Base-by-base conservation (phyloP, 139 green algal genomes). In the Picochlorum sp. region DNA sequence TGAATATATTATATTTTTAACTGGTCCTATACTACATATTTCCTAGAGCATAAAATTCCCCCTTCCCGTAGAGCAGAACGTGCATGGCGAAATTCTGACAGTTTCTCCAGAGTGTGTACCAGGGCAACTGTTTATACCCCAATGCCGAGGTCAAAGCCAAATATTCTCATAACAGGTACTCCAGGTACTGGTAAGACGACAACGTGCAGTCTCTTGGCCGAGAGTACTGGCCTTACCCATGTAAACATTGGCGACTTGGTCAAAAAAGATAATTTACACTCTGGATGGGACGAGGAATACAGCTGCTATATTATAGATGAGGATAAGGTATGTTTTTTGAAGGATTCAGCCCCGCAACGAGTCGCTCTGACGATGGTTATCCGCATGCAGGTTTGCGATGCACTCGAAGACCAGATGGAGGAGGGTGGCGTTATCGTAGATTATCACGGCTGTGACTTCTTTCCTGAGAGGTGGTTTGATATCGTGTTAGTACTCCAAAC, bases 381-480 rank as follows among this genome's bases (percentile, higher is more conserved):
- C 10, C 15, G n/a, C 20, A 31, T 65, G 60, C 71, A 92, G 88
- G 80, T 98, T 13, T 87, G 79, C 34, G 94, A 98, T 67, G 85
- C 80, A 0, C 55, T 99, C 64, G 94, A 99, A 60, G 85, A 95
- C 47, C 21, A 73, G 1, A 65, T 97, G 66, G 70, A 23, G 0
- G 73, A 77, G 21, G 93, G 93, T 5, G 93, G 89, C 52, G 77
- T 70, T 57, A 56, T 99, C 1, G 83, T 98, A 20, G 94, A 99
- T 69, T 87, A 97, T 67, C 94, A 99, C 75, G 77, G 77, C 50
- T 98, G 90, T 73, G 94, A 99, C 66, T 94, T 99, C 45, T 99
- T 98, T 66, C 94, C 94, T 10, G 94, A 98, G 51, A 72, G 94
- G 44, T 98, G 90, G 90, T 98, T 98, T 73, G 89, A 98, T 65